Evolutionary conservation across 192 early-diverging fungal genomes (phyloP).

Genomic region (Coemansia sp.): DNA sequence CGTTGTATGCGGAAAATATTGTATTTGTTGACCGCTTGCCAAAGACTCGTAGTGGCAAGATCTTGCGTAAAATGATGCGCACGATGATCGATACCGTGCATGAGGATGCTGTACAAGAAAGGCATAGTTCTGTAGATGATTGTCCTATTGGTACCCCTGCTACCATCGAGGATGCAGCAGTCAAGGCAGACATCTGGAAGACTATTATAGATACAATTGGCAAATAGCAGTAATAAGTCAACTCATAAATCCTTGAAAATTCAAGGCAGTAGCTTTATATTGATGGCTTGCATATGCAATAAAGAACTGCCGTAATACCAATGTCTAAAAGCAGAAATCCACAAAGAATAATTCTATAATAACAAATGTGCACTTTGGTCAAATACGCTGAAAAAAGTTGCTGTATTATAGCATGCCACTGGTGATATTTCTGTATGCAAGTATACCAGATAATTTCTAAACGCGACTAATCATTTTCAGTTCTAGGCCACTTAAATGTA

Average conservation of each 20-base stretch:
- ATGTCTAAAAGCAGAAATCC: background rate
- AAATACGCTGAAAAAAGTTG: too few relatives aligned
- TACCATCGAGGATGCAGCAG: slow-evolving; percentile 77
- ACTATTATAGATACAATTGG: slow-evolving; percentile 11
- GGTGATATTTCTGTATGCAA: background rate
- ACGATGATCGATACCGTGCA: slow-evolving; percentile 67
- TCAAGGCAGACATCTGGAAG: slow-evolving; percentile 53
- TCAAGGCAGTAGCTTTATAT: background rate
- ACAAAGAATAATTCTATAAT: background rate
- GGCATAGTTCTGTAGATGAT: slow-evolving; percentile 2
- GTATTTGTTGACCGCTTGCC: slow-evolving; percentile 68
- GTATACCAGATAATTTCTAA: background rate
- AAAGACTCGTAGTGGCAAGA: slow-evolving; percentile 85
- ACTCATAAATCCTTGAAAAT: background rate
- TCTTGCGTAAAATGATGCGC: slow-evolving; percentile 74
- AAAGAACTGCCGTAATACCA: background rate
- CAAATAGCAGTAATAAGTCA: background rate
- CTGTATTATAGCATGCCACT: too few relatives aligned
- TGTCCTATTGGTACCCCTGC: slow-evolving; percentile 62
- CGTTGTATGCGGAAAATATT: slow-evolving; percentile 67
- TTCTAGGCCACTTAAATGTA: background rate
- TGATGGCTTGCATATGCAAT: background rate
- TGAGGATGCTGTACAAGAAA: slow-evolving; percentile 28
- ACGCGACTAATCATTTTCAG: background rate
- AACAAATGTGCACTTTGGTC: too few relatives aligned